Conservation (phyloP, 1,284 basidiomycete genomes). For the Naganishia liquefaciens region DNA sequence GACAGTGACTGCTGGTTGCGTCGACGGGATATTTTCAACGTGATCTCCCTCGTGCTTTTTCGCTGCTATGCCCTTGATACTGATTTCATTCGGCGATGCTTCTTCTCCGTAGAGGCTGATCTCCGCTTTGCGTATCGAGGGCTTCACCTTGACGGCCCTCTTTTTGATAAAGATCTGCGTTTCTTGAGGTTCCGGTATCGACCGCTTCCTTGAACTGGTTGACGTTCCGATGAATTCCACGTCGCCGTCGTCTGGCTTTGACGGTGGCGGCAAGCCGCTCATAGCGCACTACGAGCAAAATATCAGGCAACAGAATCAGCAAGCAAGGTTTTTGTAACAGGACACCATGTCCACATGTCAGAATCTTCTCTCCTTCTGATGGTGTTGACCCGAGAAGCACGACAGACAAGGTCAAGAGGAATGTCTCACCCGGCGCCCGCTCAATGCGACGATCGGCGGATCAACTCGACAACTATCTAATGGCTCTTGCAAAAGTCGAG, state of each 20-base stretch:
- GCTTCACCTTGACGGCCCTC: slow-evolving; percentile 21
- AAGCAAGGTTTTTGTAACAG: too few relatives aligned
- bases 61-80: slow-evolving; percentile 20
- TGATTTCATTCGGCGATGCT: neutral
- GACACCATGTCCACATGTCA: too few relatives aligned
- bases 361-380: too few relatives aligned
- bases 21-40: slow-evolving; percentile 1
- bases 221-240: slow-evolving; percentile 13
- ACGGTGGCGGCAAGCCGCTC: slow-evolving; percentile 7
- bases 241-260: neutral
- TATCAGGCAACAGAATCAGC: too few relatives aligned
- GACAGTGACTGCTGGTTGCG: neutral
- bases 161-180: slow-evolving; percentile 22
- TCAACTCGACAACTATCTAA: too few relatives aligned
- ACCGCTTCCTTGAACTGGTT: slow-evolving; percentile 4
- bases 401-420: too few relatives aligned
- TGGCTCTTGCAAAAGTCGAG: too few relatives aligned
- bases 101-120: neutral
- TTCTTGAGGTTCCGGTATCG: slow-evolving; percentile 19
- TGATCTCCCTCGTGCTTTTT: neutral
- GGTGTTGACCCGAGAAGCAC: too few relatives aligned
- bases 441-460: too few relatives aligned
- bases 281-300: neutral
- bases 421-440: too few relatives aligned
- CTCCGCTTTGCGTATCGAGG: slow-evolving; percentile 11